A percentile compares a stretch with the other conserved stretches of the same genome.
Conservation (phyloP, 1,139 yeast genomes). For the Candida mesenterica region DNA sequence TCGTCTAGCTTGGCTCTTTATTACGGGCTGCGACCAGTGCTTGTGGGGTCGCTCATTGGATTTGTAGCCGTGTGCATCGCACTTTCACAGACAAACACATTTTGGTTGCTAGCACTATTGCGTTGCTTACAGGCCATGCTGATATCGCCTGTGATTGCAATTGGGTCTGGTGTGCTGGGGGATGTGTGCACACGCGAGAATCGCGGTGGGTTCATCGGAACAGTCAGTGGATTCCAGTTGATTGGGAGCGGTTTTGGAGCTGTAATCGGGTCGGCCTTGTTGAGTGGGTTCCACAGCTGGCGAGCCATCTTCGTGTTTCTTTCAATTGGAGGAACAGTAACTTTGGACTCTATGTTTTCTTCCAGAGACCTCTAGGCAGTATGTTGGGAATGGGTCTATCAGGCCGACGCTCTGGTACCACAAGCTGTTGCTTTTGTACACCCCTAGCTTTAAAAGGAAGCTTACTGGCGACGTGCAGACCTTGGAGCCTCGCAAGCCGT, state of each 20-base stretch:
- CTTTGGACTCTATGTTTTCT: conserved; percentile 25
- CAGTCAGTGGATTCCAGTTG: conserved; percentile 34
- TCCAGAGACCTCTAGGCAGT: conserved; percentile 37
- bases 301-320: conserved; percentile 38
- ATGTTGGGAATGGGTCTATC: conserved; percentile 42
- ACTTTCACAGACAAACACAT: conserved; percentile 50
- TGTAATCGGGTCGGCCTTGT: conserved; percentile 36
- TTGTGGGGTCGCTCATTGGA: conserved; percentile 49
- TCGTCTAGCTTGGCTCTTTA: conserved; percentile 66
- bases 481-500: conserved; percentile 16
- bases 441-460: conserved; percentile 24
- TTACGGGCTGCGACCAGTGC: conserved; percentile 67
- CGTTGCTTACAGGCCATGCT: conserved; percentile 43
- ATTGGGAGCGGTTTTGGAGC: conserved; percentile 43
- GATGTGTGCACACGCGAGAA: conserved; percentile 37
- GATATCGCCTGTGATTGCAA: conserved; percentile 41
- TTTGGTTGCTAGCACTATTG: conserved; percentile 35
- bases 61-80: conserved; percentile 61
- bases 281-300: conserved; percentile 32
- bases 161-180: conserved; percentile 40
- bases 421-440: conserved; percentile 22
- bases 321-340: conserved; percentile 37
- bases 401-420: conserved; percentile 23
- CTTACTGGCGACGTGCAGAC: conserved; percentile 30
- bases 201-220: conserved; percentile 42